These are phyloP conservation scores for Triticum urartu DNA, from an alignment of 176 grass and related monocot genomes.

Conservation along the genomic window DNA sequence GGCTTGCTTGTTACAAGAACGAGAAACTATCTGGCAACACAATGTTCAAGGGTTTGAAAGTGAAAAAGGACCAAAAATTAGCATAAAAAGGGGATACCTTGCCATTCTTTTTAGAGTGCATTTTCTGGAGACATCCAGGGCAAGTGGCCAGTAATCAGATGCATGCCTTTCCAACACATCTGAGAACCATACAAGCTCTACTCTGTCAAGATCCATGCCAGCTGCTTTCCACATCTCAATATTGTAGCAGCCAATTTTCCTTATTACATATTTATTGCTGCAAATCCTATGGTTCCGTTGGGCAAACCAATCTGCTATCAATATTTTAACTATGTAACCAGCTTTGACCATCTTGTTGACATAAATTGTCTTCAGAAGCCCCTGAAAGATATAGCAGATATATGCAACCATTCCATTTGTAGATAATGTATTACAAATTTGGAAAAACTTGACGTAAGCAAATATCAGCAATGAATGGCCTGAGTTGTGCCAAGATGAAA, in stretches of 20 bases:
- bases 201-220: neutral
- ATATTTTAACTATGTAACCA: neutral
- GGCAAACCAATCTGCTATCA: conserved; percentile 15
- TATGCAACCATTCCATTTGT: neutral
- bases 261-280: neutral
- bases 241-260: neutral
- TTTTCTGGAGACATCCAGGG: neutral
- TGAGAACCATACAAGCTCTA: conserved; percentile 16
- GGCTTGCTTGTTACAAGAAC: neutral
- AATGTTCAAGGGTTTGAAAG: neutral
- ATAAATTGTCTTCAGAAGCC: neutral
- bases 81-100: neutral
- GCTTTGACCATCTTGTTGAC: neutral
- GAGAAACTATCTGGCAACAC: neutral
- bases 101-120: neutral
- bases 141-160: neutral
- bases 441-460: neutral
- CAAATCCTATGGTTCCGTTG: neutral
- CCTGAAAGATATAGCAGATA: neutral
- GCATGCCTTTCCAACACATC: neutral
- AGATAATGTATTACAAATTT: neutral
- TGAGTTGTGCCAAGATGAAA: neutral
- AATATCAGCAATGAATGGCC: neutral
- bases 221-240: neutral
- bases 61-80: neutral